Conservation (phyloP, 768 basidiomycete genomes). For the Auriculariales sp. region DNA sequence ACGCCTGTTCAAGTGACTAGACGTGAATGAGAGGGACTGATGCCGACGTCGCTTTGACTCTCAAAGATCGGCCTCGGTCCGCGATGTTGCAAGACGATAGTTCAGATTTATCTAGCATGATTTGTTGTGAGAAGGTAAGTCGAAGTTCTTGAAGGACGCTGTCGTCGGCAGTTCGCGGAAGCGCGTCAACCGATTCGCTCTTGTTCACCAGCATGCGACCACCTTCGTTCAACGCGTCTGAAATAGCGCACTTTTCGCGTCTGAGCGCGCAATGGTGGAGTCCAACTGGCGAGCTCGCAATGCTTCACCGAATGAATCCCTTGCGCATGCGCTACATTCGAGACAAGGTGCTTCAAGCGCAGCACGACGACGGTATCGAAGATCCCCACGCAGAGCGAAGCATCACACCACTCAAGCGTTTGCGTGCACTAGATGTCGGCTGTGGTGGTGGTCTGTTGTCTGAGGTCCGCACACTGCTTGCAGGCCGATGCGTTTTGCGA, state of each 20-base stretch:
- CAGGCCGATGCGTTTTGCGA: no score
- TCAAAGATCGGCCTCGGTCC: no score
- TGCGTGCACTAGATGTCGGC: conserved; percentile 78
- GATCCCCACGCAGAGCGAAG: conserved; percentile 6
- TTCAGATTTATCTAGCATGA: no score
- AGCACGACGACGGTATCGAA: conserved; percentile 29
- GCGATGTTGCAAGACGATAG: no score
- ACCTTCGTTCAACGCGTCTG: conserved; percentile 52
- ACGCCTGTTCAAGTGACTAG: no score
- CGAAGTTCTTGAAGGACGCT: no score
- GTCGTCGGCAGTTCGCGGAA: no score
- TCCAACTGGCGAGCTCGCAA: conserved; percentile 75
- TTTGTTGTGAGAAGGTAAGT: no score
- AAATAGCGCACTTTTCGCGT: conserved; percentile 80
- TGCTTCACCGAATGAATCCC: conserved; percentile 93
- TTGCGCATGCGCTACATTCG: conserved; percentile 70
- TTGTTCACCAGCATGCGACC: no score
- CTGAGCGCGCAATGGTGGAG: conserved; percentile 95
- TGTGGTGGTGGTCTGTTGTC: conserved; percentile 91
- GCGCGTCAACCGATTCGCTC: no score
- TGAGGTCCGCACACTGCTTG: conserved; percentile 41
- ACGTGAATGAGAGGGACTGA: no score
- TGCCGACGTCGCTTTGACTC: no score
- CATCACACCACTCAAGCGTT: conserved; percentile 33
- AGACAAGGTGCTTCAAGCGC: conserved; percentile 53